Base-by-base conservation (phyloP, 139 green algal genomes). In the Chlorella ohadii region DNA sequence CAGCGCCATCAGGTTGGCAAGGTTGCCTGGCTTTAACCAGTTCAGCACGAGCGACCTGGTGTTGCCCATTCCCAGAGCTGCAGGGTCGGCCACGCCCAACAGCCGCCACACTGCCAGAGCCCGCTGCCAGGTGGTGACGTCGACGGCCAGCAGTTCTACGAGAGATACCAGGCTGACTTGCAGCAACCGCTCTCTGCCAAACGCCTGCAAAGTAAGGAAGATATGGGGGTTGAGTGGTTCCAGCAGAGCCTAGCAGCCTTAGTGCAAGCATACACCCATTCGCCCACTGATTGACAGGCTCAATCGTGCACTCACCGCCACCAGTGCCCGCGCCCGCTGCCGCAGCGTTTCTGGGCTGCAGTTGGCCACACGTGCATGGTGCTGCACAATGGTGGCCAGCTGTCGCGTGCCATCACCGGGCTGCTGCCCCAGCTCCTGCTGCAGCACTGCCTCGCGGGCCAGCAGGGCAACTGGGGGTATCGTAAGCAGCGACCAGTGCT, bases 1-100 rank as follows among this genome's bases (percentile, higher is more conserved):
- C 56, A 81, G 56, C 34, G 74, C 74, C 74, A 55, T 33, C 74
- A 65, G 74, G 74, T 57, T 81, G 74, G 36, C 56, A 28, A 75
- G 68, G 36, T 6, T 44, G 36, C 4, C 20, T 31, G 36, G 16
- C 7, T 23, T 36, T 36, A 75, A 36, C 68, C 68, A 75, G 36
- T 55, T 55, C 1, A 20, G 17, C 4, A 0, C 3, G 6, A 75
- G 23, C 36, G n/a, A 27, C 38, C n/a, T 13, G 1, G 68, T 25
- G 47, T 75, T 75, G 4, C 36, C 20, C 34, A n/a, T 2, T 6
- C 1, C 36, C 19, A 75, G 17, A 15, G 68, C 68, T 15, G 13
- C 20, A 20, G 36, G 25, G 19, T 56, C 36, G 1, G 68, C 23
- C 68, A 75, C 11, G 68, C 68, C 68, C 34, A 44, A 15, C 38